Percentiles rank a stretch among this genome's conserved stretches.
Conservation (phyloP, 179 eudicot species). For the Beta macrorhiza region DNA sequence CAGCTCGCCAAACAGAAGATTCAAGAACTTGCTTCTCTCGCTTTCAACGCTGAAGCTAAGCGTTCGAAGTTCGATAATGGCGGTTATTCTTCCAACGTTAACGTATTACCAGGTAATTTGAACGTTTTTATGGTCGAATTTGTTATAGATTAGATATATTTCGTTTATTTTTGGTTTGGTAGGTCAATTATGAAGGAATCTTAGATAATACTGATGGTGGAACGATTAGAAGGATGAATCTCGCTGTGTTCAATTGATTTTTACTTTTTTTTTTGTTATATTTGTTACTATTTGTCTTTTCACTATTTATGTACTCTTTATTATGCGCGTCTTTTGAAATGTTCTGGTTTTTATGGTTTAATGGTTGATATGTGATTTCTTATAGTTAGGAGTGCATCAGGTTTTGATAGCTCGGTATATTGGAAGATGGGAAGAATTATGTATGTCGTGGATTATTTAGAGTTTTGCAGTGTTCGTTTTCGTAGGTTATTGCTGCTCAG, state of each 20-base stretch:
- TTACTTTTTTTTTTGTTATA: not conserved
- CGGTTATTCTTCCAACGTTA: slow-evolving; percentile 17
- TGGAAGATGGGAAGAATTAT: too few relatives aligned
- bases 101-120: slow-evolving; percentile 16
- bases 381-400: not conserved
- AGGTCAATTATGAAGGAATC: not conserved
- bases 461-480: not conserved
- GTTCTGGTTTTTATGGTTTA: not conserved
- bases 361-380: not conserved
- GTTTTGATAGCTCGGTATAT: not conserved
- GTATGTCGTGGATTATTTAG: too few relatives aligned
- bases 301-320: not conserved
- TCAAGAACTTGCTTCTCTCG: slow-evolving; percentile 72
- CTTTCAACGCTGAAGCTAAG: slow-evolving; percentile 53
- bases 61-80: slow-evolving; percentile 66
- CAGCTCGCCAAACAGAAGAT: slow-evolving; percentile 59
- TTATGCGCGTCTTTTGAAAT: not conserved
- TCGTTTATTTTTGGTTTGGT: not conserved
- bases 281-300: not conserved
- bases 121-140: not conserved
- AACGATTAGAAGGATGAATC: not conserved
- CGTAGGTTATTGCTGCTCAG: not conserved
- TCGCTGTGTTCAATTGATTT: not conserved
- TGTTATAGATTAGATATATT: not conserved
- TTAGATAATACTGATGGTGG: not conserved